These are phyloP conservation scores for Bruguiera sexangula DNA, from an alignment of 345 rosid species.

Conservation along the genomic window DNA sequence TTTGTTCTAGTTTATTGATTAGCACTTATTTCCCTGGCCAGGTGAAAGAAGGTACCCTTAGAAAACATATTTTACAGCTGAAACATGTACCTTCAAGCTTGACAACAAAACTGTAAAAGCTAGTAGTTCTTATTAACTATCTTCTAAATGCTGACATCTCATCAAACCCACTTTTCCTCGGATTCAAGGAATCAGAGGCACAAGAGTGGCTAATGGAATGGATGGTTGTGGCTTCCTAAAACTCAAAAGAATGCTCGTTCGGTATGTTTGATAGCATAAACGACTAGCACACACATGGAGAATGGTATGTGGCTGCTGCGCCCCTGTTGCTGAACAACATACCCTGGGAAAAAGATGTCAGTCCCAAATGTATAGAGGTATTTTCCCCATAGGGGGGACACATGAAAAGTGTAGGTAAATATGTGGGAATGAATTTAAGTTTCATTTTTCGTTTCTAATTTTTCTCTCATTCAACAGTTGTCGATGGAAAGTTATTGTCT, in stretches of 20 bases:
- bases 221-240: constrained; percentile 8
- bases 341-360: constrained; percentile 5
- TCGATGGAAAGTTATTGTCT: background rate
- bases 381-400: constrained; percentile 16
- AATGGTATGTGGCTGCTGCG: too few species aligned
- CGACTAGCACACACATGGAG: background rate
- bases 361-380: constrained; percentile 19
- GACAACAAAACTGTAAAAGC: constrained; percentile 39
- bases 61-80: constrained; percentile 55
- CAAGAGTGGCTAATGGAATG: constrained; percentile 1
- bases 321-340: background rate
- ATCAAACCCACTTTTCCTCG: constrained; percentile 5
- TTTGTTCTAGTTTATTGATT: background rate
- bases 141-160: constrained; percentile 22
- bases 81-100: constrained; percentile 28
- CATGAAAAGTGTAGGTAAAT: constrained; percentile 14
- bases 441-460: background rate
- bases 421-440: constrained; percentile 1
- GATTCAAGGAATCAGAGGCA: constrained; percentile 5
- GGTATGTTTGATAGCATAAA: background rate
- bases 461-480: background rate
- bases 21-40: constrained; percentile 22
- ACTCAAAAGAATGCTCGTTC: background rate
- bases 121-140: constrained; percentile 9
- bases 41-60: constrained; percentile 68